Conservation (phyloP, 1,139 yeast genomes). For the Lodderomyces jiufengensis region DNA sequence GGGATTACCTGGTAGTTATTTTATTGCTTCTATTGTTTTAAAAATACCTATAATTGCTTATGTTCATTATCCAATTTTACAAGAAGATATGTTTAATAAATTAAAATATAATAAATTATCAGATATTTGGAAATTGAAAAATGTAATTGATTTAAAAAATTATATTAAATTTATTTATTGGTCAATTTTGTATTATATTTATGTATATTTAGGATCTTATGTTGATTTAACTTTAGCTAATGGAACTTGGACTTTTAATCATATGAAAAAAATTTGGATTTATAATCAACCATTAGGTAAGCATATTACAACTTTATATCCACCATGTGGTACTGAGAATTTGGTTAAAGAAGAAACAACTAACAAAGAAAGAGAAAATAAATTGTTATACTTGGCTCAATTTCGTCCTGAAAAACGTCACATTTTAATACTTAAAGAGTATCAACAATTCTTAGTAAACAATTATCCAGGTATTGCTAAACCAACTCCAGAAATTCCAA, state of each 20-base stretch:
- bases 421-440: slow-evolving; percentile 60
- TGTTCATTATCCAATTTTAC: slow-evolving; percentile 91
- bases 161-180: slow-evolving; percentile 64
- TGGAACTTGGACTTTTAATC: slow-evolving; percentile 88
- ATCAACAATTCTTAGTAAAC: slow-evolving; percentile 43
- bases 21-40: slow-evolving; percentile 47
- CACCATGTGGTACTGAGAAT: slow-evolving; percentile 75
- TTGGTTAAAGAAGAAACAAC: slow-evolving; percentile 15
- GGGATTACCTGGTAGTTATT: slow-evolving; percentile 85
- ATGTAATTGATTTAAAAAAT: slow-evolving; percentile 27
- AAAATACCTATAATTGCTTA: slow-evolving; percentile 79
- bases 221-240: slow-evolving; percentile 71
- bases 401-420: slow-evolving; percentile 96
- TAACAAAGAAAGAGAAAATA: slow-evolving; percentile 41
- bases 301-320: slow-evolving; percentile 58
- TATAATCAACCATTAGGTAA: slow-evolving; percentile 23
- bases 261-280: slow-evolving; percentile 62
- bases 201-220: slow-evolving; percentile 62
- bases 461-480: slow-evolving; percentile 11
- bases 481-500: slow-evolving; percentile 34
- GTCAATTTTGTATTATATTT: slow-evolving; percentile 59
- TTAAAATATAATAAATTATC: slow-evolving; percentile 30
- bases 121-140: slow-evolving; percentile 18
- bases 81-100: slow-evolving; percentile 76
- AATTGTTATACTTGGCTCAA: slow-evolving; percentile 80